Evolutionary conservation across 192 early-diverging fungal genomes (phyloP), one percentile per base, ranked within the genome.

Genomic region (Gryganskiella cystojenkinii): DNA sequence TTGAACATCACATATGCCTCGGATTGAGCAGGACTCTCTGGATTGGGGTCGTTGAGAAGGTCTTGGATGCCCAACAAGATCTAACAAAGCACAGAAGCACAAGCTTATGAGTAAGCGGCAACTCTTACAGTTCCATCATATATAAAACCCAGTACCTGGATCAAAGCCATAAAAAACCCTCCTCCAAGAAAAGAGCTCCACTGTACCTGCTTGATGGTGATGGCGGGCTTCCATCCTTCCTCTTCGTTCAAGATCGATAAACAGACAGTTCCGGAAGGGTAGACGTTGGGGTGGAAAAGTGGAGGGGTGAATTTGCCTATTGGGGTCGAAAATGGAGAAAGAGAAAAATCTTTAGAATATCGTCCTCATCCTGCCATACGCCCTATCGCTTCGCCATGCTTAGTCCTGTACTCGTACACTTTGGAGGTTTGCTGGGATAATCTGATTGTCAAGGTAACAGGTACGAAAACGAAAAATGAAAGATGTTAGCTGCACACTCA

Each of bases 211-310:
- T 99, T 99, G 56, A 99, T 84, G 6, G 95, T 98, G 61, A 99
- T 96, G 20, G 94, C 91, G 27, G 95, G 95, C 76, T 95, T 95
- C 95, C 95, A 96, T 35, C 84, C 97, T 64, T 99, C 91, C 19
- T 98, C 96, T 50, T 95, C 96, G 65, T 98, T 96, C 56, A 99
- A 80, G 68, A 99, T 99, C 1, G 95, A 97, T 47, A 99, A 83
- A 62, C 98, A 99, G 22, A 99, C 95, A 3, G 96, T 98, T 61
- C 98, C 98, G 3, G 95, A 96, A 20, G 98, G 98, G 67, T 97
- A 99, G 24, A 99, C 90, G 70, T 99, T 99, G 3, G 96, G 96
- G 73, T 95, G 93, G 81, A 94, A 95, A n/a, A 94, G 85, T 42
- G 91, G 87, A 19, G 90, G 92, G 13, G 79, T 86, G 56, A 93